Base-by-base conservation (phyloP, 2,329 filamentous ascomycete genomes). In the Colletotrichum zoysiae region DNA sequence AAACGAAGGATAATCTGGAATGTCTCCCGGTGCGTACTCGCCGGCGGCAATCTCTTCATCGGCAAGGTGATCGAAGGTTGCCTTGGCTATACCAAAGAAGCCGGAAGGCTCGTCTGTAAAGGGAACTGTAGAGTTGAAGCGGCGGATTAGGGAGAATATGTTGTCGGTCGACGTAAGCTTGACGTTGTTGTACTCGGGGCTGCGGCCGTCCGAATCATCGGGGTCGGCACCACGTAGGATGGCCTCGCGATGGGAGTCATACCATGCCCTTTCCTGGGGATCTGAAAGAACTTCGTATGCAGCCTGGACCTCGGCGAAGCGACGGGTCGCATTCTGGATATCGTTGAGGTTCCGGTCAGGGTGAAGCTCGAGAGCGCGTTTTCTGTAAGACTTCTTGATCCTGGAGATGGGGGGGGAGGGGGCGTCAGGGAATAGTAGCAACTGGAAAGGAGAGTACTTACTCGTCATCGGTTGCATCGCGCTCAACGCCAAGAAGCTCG, bases 261-360 rank as follows among this genome's bases (percentile, higher is more conserved):
- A 99, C 96, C 96, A 99, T 42, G 95, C 92, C 76, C 96, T 90
- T 81, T 99, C 96, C 80, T 99, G 95, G 14, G 95, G 91, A 80
- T 99, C 96, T 1, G 95, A 97, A 1, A 99, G 88, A n/a, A 99
- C 90, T 81, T 98, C 94, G 80, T 99, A 97, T 58, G 96, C 96
- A 46, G 95, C 89, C 81, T 98, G 95, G 38, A 98, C 88, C 79
- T 98, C 95, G 61, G 96, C 95, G 79, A 99, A 99, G 64, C 91
- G 90, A 75, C 86, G 89, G 1, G 96, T 99, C 2, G 95, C 91
- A 74, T 90, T 89, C 77, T 97, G 94, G 73, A 92, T 91, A 78
- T 98, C 92, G 77, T 93, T 92, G 80, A 93, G 92, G 81, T 99
- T 99, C 76, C 95, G 93, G 82, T 99, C 96, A 0, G 96, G 96